Evolutionary conservation across 2,329 filamentous ascomycete species (phyloP).

Genomic region (Cladosporium sp.): DNA sequence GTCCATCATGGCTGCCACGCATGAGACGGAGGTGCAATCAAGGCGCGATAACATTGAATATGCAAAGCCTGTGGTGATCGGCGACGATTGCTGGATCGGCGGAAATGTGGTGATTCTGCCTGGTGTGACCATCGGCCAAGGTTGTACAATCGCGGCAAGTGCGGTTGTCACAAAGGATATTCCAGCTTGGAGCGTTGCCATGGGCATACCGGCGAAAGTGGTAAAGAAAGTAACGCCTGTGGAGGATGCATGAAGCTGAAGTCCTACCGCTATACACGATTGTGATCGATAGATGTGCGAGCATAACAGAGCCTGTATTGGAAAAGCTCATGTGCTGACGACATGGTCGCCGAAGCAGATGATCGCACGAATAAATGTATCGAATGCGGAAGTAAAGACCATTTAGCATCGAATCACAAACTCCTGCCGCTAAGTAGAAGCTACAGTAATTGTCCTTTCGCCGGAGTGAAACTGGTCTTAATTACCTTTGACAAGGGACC

Average conservation of each 20-base stretch:
- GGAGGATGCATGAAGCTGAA: neutral
- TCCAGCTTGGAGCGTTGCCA: conserved; percentile 23
- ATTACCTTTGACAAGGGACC: too few relatives aligned
- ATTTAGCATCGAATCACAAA: too few relatives aligned
- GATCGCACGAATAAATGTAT: too few relatives aligned
- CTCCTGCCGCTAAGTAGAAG: too few relatives aligned
- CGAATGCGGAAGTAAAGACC: too few relatives aligned
- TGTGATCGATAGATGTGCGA: too few relatives aligned
- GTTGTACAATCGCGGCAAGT: conserved; percentile 22
- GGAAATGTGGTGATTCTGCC: conserved; percentile 24
- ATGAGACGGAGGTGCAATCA: conserved; percentile 48
- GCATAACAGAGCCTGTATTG: too few relatives aligned
- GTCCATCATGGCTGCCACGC: conserved; percentile 50
- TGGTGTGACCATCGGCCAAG: conserved; percentile 23
- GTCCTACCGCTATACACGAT: too few relatives aligned
- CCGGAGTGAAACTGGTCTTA: too few relatives aligned
- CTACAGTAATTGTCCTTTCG: too few relatives aligned
- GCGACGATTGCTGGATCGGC: conserved; percentile 28
- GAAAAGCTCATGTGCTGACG: too few relatives aligned
- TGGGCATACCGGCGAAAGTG: conserved; percentile 21
- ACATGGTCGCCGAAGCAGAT: too few relatives aligned
- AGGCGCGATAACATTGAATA: conserved; percentile 48
- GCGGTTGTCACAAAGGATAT: conserved; percentile 22
- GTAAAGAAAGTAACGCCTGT: conserved; percentile 20
- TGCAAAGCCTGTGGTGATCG: conserved; percentile 46